Base-by-base conservation (phyloP, 1,139 yeast genomes). In the Taphrina flavorubra region DNA sequence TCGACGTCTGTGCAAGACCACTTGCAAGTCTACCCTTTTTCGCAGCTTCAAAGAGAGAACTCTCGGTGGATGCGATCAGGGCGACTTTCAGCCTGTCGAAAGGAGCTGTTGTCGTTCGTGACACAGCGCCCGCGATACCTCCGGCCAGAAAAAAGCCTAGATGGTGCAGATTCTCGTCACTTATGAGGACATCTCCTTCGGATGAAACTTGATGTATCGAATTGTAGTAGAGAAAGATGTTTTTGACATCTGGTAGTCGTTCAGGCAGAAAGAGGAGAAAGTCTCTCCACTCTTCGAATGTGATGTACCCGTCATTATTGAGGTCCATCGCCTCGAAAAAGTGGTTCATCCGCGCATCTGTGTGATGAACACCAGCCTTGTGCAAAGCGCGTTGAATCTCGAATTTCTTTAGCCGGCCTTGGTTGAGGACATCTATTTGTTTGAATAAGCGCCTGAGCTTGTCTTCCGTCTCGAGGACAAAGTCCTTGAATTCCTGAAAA, bases 81-180 rank as follows among this genome's bases (percentile, higher is more conserved):
- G 90, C 94, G 20, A 94, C 98, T 76, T 94, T 94, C 36, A 94
- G 85, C 53, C 99, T 84, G 78, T 94, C 99, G 74, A 94, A 90
- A 13, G 99, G 99, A 0, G 99, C 99, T 0, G 99, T 94, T 75
- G 96, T 89, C 0, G 98, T 92, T 79, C 99, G 86, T n/a, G 97
- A 91, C 4, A 94, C 89, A 6, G 94, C 99, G 1, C 99, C 99
- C 0, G 97, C 90, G 42, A 92, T 79, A 0, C 99, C 99, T 46
- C 99, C 99, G 0, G 97, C 97, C 46, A 92, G 78, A 75, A 94
- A 94, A 76, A 86, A 94, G 0, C 97, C 97, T 72, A 91, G 83
- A 42, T 97, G 96, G 75, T 88, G 87, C 58, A 90, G 80, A 68
- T 90, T 84, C 72, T 90, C 97, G 75, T 86, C 87, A 58, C 89